Percentiles rank a stretch among this genome's conserved stretches.
These are phyloP conservation scores for Pisolithus sp. DNA, from an alignment of 768 basidiomycete species.

Conservation along the genomic window DNA sequence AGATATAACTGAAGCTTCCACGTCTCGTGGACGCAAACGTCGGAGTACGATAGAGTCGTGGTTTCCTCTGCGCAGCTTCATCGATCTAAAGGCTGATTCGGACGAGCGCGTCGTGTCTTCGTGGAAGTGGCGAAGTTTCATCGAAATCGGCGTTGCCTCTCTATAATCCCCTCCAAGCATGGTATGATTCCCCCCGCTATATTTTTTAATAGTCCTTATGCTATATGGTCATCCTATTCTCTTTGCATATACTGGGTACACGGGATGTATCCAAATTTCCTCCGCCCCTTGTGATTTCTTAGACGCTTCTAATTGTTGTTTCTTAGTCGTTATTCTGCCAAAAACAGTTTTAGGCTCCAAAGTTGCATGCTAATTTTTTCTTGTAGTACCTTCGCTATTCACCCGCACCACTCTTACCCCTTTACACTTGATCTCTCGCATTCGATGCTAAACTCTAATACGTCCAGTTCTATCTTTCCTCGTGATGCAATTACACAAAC, in stretches of 20 bases:
- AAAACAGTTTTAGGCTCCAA: too few species aligned
- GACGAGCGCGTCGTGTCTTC: conserved; percentile 22
- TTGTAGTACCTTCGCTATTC: background rate
- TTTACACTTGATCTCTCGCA: too few species aligned
- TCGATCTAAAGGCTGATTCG: conserved; percentile 49
- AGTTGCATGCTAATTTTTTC: too few species aligned
- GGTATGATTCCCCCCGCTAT: too few species aligned
- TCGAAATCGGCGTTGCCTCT: conserved; percentile 40
- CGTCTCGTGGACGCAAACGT: conserved; percentile 19
- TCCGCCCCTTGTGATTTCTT: too few species aligned
- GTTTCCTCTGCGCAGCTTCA: conserved; percentile 59
- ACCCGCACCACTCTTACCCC: too few species aligned
- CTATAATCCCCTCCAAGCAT: background rate
- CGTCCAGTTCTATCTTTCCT: too few species aligned
- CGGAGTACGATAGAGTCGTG: conserved; percentile 43
- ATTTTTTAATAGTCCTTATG: conserved; percentile 1
- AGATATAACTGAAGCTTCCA: too few species aligned
- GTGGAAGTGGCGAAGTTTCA: conserved; percentile 59
- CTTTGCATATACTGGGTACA: conserved; percentile 4
- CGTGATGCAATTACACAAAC: too few species aligned
- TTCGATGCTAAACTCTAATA: too few species aligned
- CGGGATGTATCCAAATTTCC: conserved; percentile 3
- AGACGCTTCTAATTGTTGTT: too few species aligned
- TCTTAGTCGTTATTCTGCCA: too few species aligned
- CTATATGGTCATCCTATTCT: conserved; percentile 6